A percentile compares a stretch with the other conserved stretches of the same genome.
These are phyloP conservation scores for Rhododendron griersonianum DNA, from an alignment of 148 eudicot genomes.

Conservation along the genomic window DNA sequence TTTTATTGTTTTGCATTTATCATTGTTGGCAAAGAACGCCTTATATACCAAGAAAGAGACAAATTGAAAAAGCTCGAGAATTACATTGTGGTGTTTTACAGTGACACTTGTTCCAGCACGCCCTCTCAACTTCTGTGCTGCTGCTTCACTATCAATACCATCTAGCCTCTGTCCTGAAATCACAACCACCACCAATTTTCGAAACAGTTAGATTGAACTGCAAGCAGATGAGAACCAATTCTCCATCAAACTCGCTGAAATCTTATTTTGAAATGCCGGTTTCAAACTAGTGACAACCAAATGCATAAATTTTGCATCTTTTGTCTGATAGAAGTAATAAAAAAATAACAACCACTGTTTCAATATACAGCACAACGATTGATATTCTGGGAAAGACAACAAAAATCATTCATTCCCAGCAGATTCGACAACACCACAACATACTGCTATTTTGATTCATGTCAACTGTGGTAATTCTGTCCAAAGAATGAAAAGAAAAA, in stretches of 20 bases:
- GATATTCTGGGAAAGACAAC: no score
- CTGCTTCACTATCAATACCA: constrained; percentile 77
- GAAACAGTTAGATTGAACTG: not conserved
- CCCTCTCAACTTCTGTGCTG: constrained; percentile 91
- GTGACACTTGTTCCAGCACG: constrained; percentile 77
- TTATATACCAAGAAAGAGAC: not conserved
- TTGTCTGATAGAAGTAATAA: no score
- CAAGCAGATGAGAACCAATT: not conserved
- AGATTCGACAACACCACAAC: no score
- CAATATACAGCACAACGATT: no score
- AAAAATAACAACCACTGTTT: no score
- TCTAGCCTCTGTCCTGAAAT: constrained; percentile 68
- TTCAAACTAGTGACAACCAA: not conserved
- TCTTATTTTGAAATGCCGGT: not conserved
- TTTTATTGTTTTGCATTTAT: not conserved
- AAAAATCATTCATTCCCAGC: no score
- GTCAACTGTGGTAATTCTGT: no score
- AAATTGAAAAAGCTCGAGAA: not conserved
- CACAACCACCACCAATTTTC: not conserved
- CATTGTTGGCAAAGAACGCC: not conserved
- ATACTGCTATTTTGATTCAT: no score
- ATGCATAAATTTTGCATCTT: not conserved
- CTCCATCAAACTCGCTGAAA: not conserved
- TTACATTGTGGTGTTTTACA: constrained; percentile 73
- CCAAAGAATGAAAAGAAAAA: no score